Percentiles rank a stretch among this genome's conserved stretches.
These are phyloP conservation scores for Aspergillus bombycis DNA, from an alignment of 2,329 filamentous ascomycete genomes.

Conservation along the genomic window DNA sequence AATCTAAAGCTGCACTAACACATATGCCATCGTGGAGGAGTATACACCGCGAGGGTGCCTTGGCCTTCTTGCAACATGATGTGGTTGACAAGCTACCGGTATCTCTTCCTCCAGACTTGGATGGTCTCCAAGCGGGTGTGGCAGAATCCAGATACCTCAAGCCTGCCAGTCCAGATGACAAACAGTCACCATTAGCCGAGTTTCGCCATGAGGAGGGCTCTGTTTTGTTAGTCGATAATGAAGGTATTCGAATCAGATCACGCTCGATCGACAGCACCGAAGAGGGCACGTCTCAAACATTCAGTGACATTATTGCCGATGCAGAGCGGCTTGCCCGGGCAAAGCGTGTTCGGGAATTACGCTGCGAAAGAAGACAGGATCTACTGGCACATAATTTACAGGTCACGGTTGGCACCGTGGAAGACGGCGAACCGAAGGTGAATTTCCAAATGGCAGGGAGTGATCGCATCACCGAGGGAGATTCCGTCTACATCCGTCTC, in stretches of 20 bases:
- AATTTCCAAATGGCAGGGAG: background rate
- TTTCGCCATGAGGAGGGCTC: background rate
- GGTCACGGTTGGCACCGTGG: background rate
- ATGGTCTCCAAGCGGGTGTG: background rate
- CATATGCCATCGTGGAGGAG: background rate
- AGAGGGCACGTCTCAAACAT: background rate
- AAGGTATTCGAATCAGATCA: background rate
- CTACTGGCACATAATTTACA: background rate
- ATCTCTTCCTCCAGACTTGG: background rate
- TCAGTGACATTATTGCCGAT: background rate
- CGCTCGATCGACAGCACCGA: background rate
- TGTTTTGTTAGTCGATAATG: background rate
- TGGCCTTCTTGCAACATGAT: background rate
- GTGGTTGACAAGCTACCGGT: background rate
- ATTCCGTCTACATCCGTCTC: slow-evolving; percentile 1
- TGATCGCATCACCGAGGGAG: background rate
- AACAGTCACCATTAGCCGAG: background rate
- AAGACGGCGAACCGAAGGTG: background rate
- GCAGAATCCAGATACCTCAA: background rate
- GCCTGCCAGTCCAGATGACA: background rate
- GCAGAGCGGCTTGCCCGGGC: background rate
- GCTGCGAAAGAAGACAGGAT: background rate
- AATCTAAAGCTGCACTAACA: background rate
- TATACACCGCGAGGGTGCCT: background rate
- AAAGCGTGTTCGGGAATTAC: background rate